phyloP scores from a whole-genome alignment of 306 rosid genomes.

The Castanospermum australe region DNA sequence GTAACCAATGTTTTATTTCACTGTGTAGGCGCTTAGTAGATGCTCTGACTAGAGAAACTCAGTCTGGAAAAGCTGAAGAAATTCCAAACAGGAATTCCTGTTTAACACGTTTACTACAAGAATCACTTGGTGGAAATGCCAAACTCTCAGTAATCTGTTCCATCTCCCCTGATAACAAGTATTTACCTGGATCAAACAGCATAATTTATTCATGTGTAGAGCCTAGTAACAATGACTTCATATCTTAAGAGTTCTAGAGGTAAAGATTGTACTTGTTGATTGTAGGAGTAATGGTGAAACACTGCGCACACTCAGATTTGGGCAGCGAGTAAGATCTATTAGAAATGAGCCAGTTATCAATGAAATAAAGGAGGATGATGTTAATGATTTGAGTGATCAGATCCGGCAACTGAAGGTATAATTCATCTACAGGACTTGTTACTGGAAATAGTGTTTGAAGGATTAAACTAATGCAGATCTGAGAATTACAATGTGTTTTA shows the following conservation, averaged over 20 bases:
- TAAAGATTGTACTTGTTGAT: slow-evolving; percentile 33
- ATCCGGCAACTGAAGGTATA: slow-evolving; percentile 87
- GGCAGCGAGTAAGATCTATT: slow-evolving; percentile 73
- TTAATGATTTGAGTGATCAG: slow-evolving; percentile 86
- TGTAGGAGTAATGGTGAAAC: slow-evolving; percentile 71
- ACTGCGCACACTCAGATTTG: slow-evolving; percentile 77
- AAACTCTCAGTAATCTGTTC: slow-evolving; percentile 85
- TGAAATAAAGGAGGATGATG: slow-evolving; percentile 86
- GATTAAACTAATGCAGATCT: neutral
- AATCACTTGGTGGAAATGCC: slow-evolving; percentile 89
- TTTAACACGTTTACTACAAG: slow-evolving; percentile 72
- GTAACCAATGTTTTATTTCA: slow-evolving; percentile 29
- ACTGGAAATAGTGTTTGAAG: slow-evolving; percentile 11
- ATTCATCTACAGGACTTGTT: neutral
- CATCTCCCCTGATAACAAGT: slow-evolving; percentile 69
- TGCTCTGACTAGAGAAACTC: slow-evolving; percentile 53
- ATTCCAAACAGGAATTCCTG: slow-evolving; percentile 54
- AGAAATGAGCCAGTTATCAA: slow-evolving; percentile 80
- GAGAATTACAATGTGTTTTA: slow-evolving; percentile 1
- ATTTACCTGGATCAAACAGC: slow-evolving; percentile 19
- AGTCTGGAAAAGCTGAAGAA: slow-evolving; percentile 50
- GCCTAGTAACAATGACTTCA: neutral
- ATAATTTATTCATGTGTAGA: neutral
- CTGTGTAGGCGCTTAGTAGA: slow-evolving; percentile 73
- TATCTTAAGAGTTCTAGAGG: slow-evolving; percentile 8